These are phyloP conservation scores for Amanita rubescens DNA, from an alignment of 768 basidiomycete genomes.

Conservation along the genomic window DNA sequence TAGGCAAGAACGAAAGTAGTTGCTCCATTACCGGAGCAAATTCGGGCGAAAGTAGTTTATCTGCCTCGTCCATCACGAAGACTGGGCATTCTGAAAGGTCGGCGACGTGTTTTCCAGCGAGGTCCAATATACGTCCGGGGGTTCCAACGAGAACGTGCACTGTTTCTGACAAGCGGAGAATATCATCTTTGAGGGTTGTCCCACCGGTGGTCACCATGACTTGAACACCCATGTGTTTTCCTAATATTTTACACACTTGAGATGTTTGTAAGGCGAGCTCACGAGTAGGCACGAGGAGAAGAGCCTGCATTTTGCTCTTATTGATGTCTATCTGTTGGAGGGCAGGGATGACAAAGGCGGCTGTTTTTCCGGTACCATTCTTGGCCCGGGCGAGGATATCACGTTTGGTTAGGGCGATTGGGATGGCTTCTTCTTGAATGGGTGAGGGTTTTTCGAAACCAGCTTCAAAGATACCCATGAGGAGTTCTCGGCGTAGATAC, in stretches of 20 bases:
- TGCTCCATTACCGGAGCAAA: conserved; percentile 99
- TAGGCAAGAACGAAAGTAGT: conserved; percentile 76
- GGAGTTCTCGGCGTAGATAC: conserved; percentile 84
- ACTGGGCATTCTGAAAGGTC: conserved; percentile 92
- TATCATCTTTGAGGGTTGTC: conserved; percentile 97
- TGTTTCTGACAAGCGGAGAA: conserved; percentile 79
- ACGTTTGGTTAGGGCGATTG: conserved; percentile 86
- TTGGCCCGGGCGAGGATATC: conserved; percentile 95
- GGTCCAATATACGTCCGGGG: conserved; percentile 91
- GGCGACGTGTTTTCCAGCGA: conserved; percentile 88
- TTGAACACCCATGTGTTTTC: conserved; percentile 91
- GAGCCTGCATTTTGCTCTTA: conserved; percentile 87
- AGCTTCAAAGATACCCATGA: conserved; percentile 99
- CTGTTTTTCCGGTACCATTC: conserved; percentile 97
- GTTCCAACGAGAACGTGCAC: conserved; percentile 98
- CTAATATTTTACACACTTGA: conserved; percentile 97
- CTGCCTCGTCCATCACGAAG: conserved; percentile 99
- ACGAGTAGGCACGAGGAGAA: conserved; percentile 96
- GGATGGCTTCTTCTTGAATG: conserved; percentile 99
- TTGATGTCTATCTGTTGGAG: conserved; percentile 85
- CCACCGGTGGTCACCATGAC: conserved; percentile 99
- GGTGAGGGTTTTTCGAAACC: conserved; percentile 96
- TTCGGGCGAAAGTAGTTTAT: conserved; percentile 95
- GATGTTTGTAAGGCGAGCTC: conserved; percentile 96
- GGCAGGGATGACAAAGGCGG: conserved; percentile 96